These are phyloP conservation scores for Candida gorgasii DNA, from an alignment of 805 yeast genomes.

Conservation along the genomic window DNA sequence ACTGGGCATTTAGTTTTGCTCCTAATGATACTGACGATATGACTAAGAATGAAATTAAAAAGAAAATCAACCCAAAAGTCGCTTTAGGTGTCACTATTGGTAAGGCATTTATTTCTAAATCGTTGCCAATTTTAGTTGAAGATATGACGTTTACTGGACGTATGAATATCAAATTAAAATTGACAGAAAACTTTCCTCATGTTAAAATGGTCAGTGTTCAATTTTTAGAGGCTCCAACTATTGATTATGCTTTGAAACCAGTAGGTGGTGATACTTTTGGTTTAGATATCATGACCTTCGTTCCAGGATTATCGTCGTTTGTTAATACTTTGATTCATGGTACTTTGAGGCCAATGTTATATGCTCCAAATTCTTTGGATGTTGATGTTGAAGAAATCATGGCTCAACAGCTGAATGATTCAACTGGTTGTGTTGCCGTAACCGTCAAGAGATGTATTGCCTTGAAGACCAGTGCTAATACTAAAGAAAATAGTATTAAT, in stretches of 20 bases:
- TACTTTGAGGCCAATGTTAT: slow-evolving; percentile 72
- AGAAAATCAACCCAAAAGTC: slow-evolving; percentile 76
- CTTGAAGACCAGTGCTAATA: slow-evolving; percentile 42
- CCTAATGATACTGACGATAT: slow-evolving; percentile 83
- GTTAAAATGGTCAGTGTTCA: slow-evolving; percentile 70
- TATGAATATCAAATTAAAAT: slow-evolving; percentile 60
- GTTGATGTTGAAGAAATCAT: slow-evolving; percentile 72
- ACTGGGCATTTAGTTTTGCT: slow-evolving; percentile 78
- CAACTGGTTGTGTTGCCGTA: slow-evolving; percentile 66
- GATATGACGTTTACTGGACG: slow-evolving; percentile 76
- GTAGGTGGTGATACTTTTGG: slow-evolving; percentile 91
- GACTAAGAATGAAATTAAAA: slow-evolving; percentile 72
- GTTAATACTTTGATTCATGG: slow-evolving; percentile 71
- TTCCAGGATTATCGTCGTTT: slow-evolving; percentile 76
- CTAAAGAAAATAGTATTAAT: slow-evolving; percentile 44
- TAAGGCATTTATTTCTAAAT: slow-evolving; percentile 75
- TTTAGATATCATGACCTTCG: slow-evolving; percentile 76
- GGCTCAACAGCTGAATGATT: slow-evolving; percentile 63
- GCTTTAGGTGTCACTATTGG: slow-evolving; percentile 81
- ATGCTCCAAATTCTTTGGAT: slow-evolving; percentile 80
- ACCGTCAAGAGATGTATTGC: slow-evolving; percentile 56
- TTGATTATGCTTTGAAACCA: slow-evolving; percentile 80
- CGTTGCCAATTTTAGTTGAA: slow-evolving; percentile 76
- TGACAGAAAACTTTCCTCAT: slow-evolving; percentile 73
- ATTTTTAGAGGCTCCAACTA: slow-evolving; percentile 74